Evolutionary conservation across 306 rosid genomes (phyloP), one percentile per base, ranked within the genome.

Genomic region (Prunus armeniaca): DNA sequence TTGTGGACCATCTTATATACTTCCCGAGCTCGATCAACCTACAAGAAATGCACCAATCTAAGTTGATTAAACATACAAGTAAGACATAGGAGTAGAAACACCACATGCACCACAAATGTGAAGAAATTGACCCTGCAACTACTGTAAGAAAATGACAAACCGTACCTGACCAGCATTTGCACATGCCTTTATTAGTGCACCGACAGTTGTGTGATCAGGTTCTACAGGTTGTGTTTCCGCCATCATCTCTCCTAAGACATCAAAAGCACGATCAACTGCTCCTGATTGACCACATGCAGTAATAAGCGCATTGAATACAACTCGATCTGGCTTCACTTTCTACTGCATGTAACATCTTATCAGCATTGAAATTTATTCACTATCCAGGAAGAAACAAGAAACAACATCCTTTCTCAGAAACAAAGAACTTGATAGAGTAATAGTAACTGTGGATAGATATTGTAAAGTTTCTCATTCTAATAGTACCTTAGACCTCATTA

Each of bases 281-380:
- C 98, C 97, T 72, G 98, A 86, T 77, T 92, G 88, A 61, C 96
- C 97, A 82, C 98, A 95, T 62, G 98, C 98, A 77, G 97, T 87
- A 70, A 95, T 95, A 80, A 95, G 97, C 41, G 98, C 97, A 89
- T 95, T 95, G 97, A 90, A 95, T 87, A 95, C 93, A 88, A 92
- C 97, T 67, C 98, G 94, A 80, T 95, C 98, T 87, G 98, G 96
- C 97, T 95, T 90, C 96, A 95, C 97, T n/a, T 92, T 95, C 98
- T 95, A 95, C 97, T 92, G 98, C 97, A 90, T 88, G 82, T 47
- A 86, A 81, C 85, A 84, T 86, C 79, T 87, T 79, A 90, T 89
- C 89, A 89, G 90, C 81, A 78, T 46, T 83, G 82, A 86, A 74
- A 74, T 73, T 77, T 83, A 65, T 77, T 73, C 24, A 69, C 60